Conservation (phyloP, 257 asterid species). For the Solanum tacnaense region DNA sequence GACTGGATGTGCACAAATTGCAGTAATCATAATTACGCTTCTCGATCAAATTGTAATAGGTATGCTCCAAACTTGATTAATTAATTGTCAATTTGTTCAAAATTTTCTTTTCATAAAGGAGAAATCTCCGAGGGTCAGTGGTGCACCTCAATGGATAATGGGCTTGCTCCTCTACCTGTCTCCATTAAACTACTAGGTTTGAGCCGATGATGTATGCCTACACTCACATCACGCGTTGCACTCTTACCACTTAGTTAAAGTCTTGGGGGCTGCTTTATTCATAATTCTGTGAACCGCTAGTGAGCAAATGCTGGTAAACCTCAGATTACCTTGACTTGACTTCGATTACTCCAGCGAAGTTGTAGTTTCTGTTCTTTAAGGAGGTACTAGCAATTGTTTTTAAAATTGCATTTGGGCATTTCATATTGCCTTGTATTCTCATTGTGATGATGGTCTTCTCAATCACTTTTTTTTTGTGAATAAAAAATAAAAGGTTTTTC, state of each 20-base stretch:
- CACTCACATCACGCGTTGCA: neutral
- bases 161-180: neutral
- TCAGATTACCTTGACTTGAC: neutral
- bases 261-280: neutral
- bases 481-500: neutral
- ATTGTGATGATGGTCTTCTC: neutral
- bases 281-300: neutral
- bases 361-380: neutral
- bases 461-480: neutral
- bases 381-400: neutral
- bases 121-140: neutral
- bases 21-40: slow-evolving; percentile 85
- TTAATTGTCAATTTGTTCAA: neutral
- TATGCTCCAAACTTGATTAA: slow-evolving; percentile 13
- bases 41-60: slow-evolving; percentile 85
- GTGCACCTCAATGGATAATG: neutral
- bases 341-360: neutral
- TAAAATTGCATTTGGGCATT: neutral
- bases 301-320: neutral
- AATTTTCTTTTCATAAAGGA: neutral
- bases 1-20: slow-evolving; percentile 95
- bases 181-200: neutral
- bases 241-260: neutral
- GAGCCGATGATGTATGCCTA: neutral
- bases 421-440: neutral